Evolutionary conservation across 2,329 filamentous ascomycete genomes (phyloP), one percentile per base, ranked within the genome.

Genomic region (Botrytis porri): DNA sequence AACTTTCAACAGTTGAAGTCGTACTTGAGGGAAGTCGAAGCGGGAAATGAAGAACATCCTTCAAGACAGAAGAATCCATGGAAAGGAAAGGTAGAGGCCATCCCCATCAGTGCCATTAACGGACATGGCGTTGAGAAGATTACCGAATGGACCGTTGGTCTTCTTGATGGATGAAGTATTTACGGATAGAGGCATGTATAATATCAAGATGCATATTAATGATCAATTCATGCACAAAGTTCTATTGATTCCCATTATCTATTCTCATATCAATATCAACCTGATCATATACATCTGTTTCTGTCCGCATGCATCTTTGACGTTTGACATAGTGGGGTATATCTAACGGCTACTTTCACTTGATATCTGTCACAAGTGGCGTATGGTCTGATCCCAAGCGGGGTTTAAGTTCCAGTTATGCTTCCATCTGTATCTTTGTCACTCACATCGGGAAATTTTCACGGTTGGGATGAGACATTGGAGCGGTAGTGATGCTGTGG

Each of bases 41-140:
- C 84, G 0, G 91, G 92, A 1, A 82, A 84, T 32, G 86, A 87
- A 73, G 84, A 86, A 41, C 95, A 98, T 82, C 95, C 95, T 0
- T 95, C 92, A 77, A 88, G 87, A 9, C 84, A 89, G 41, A 83
- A 86, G 71, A 83, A 83, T 4, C 85, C 85, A 14, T 88, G 91
- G 91, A 82, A 84, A 80, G 82, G 86, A 82, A 83, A 90, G 85
- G 87, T 93, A 45, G 85, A 88, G 35, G 92, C 89, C 32, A 90
- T 98, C 74, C 96, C 96, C 0, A 90, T 98, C 65, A 97, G 95
- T 81, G 96, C 95, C 65, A 97, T 98, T 75, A 88, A 91, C 73
- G 93, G 92, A 8, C 90, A 98, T 81, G 95, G 95, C 4, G 90
- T 97, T 14, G 89, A 94, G 70, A 85, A 87, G 62, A 89, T 96